These are phyloP conservation scores for Neurospora sp. DNA, from an alignment of 495 filamentous ascomycete species.

Conservation along the genomic window DNA sequence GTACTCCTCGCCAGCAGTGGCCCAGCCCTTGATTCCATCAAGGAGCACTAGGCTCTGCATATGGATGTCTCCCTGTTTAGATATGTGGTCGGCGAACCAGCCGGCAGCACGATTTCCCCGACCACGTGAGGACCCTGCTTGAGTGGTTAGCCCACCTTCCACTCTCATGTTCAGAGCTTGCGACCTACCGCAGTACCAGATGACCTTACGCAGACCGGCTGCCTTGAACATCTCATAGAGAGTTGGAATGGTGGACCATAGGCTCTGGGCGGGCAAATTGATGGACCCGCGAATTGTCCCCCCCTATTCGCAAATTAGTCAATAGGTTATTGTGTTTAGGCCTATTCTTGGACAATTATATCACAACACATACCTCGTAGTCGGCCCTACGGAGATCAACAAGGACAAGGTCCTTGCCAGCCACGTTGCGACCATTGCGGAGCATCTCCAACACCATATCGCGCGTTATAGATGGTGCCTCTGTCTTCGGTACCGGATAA, in stretches of 20 bases:
- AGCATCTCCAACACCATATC: slow-evolving; percentile 20
- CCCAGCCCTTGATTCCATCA: slow-evolving; percentile 62
- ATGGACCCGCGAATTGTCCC: slow-evolving; percentile 60
- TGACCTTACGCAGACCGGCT: slow-evolving; percentile 40
- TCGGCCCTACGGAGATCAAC: slow-evolving; percentile 55
- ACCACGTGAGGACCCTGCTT: slow-evolving; percentile 42
- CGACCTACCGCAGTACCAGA: slow-evolving; percentile 57
- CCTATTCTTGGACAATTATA: background rate
- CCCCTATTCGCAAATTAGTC: slow-evolving; percentile 32
- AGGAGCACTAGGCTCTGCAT: slow-evolving; percentile 48
- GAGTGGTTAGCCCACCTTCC: background rate
- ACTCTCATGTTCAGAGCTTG: slow-evolving; percentile 4
- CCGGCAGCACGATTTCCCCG: slow-evolving; percentile 51
- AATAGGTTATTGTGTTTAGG: background rate
- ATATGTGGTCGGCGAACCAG: slow-evolving; percentile 58
- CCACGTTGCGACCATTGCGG: slow-evolving; percentile 1
- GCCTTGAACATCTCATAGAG: slow-evolving; percentile 47
- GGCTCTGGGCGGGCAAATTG: slow-evolving; percentile 61
- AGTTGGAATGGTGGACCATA: slow-evolving; percentile 47
- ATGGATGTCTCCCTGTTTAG: slow-evolving; percentile 28
- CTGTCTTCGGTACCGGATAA: slow-evolving; percentile 14
- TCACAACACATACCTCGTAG: slow-evolving; percentile 39
- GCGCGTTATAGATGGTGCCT: slow-evolving; percentile 14
- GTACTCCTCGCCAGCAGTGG: slow-evolving; percentile 43
- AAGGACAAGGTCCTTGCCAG: slow-evolving; percentile 45